These are phyloP conservation scores for Microthyrium microscopicum DNA, from an alignment of 2,329 filamentous ascomycete species.

Conservation along the genomic window DNA sequence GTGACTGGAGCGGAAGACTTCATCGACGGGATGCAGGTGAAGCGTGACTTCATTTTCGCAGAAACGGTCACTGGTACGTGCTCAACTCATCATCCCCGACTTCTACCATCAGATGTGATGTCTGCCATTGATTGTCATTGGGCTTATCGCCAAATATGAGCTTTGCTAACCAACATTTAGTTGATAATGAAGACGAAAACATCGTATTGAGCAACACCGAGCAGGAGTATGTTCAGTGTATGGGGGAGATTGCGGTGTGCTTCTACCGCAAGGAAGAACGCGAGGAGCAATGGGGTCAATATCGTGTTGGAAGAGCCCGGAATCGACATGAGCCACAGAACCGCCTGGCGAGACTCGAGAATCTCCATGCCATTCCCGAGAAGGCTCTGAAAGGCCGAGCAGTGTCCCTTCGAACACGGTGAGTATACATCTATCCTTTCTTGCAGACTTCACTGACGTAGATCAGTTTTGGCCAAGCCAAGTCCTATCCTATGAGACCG, in stretches of 20 bases:
- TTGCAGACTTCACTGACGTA: not conserved
- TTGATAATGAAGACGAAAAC: too few relatives aligned
- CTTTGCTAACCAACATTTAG: too few relatives aligned
- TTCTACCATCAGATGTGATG: not conserved
- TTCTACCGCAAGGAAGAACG: not conserved
- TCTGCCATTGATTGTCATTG: not conserved
- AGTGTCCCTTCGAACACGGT: conserved; percentile 1
- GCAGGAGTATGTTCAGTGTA: not conserved
- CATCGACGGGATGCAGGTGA: not conserved
- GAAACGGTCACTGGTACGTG: not conserved
- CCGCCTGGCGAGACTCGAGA: too few relatives aligned
- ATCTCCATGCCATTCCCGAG: conserved; percentile 1
- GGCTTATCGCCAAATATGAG: not conserved
- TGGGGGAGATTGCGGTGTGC: not conserved
- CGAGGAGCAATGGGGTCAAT: too few relatives aligned
- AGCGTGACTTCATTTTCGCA: not conserved
- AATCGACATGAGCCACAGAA: too few relatives aligned
- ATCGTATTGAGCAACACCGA: too few relatives aligned
- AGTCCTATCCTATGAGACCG: too few relatives aligned
- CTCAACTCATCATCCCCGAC: too few relatives aligned
- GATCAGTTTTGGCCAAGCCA: conserved; percentile 1
- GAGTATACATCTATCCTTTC: not conserved
- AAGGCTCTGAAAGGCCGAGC: conserved; percentile 4
- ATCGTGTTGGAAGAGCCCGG: too few relatives aligned
- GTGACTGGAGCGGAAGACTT: too few relatives aligned